These are phyloP conservation scores for Amborella trichopoda DNA, from an alignment of 164 flowering plant genomes.

Conservation along the genomic window DNA sequence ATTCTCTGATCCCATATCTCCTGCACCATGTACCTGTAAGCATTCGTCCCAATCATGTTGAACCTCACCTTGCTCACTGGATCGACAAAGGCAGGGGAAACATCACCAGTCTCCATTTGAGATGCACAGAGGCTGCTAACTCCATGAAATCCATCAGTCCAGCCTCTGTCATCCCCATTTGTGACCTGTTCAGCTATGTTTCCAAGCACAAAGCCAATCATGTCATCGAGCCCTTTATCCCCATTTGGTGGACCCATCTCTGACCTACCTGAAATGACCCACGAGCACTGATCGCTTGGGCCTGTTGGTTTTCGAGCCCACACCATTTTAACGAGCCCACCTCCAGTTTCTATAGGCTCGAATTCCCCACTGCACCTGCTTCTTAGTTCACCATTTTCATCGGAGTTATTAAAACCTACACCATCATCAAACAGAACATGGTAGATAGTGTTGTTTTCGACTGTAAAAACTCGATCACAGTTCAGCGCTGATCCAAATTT, in stretches of 20 bases:
- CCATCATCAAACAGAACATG: slow-evolving; percentile 4
- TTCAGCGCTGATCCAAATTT: slow-evolving; percentile 1
- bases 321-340: slow-evolving; percentile 7
- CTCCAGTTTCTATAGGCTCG: neutral
- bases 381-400: slow-evolving; percentile 2
- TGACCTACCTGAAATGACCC: neutral
- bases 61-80: slow-evolving; percentile 3
- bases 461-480: slow-evolving; percentile 4
- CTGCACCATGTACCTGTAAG: slow-evolving; percentile 9
- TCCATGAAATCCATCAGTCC: slow-evolving; percentile 1
- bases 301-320: slow-evolving; percentile 6
- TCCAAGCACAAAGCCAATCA: slow-evolving; percentile 5
- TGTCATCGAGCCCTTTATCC: slow-evolving; percentile 5
- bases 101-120: slow-evolving; percentile 1
- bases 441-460: slow-evolving; percentile 4
- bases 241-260: slow-evolving; percentile 11
- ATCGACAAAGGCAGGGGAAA: slow-evolving; percentile 7
- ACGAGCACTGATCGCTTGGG: slow-evolving; percentile 2
- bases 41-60: slow-evolving; percentile 7
- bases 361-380: slow-evolving; percentile 5
- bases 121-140: slow-evolving; percentile 2
- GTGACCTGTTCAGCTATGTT: slow-evolving; percentile 10
- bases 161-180: slow-evolving; percentile 10
- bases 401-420: slow-evolving; percentile 1
- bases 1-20: slow-evolving; percentile 5